Evolutionary conservation across 2,329 filamentous ascomycete species (phyloP).

Genomic region (Pestalotiopsis fici): DNA sequence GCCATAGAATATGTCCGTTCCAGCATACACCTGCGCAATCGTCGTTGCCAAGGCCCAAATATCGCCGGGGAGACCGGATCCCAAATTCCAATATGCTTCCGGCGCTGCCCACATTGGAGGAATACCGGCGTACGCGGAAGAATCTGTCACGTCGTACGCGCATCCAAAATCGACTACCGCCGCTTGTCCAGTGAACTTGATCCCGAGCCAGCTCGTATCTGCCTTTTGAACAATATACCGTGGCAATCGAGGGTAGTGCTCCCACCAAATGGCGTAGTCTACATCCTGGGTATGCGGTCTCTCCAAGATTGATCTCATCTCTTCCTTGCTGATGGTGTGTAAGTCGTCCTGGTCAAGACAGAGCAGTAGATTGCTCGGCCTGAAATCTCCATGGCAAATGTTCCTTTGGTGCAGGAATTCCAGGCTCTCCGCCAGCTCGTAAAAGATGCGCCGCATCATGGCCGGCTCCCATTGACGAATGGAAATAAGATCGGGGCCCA

Average conservation of each 20-base stretch:
- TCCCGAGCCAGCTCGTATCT: neutral
- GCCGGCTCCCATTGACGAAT: neutral
- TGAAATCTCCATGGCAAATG: slow-evolving; percentile 12
- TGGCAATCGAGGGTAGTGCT: neutral
- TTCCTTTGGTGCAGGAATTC: neutral
- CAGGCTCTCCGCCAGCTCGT: neutral
- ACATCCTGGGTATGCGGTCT: neutral
- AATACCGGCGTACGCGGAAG: neutral
- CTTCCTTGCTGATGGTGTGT: slow-evolving; percentile 1
- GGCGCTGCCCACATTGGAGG: neutral
- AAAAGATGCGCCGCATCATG: neutral
- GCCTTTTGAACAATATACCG: neutral
- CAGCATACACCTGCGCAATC: neutral
- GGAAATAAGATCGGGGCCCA: neutral
- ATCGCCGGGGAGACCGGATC: neutral
- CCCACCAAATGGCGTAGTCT: neutral
- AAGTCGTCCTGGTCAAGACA: slow-evolving; percentile 1
- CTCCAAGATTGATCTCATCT: slow-evolving; percentile 5
- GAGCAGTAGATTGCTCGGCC: slow-evolving; percentile 5
- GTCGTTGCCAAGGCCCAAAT: neutral
- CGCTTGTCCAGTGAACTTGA: neutral
- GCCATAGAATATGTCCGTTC: neutral
- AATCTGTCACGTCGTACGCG: neutral
- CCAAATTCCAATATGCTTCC: neutral
- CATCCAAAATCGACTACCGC: neutral